Evolutionary conservation across 148 eudicot genomes (phyloP).

Genomic region (Euryodendron excelsum): DNA sequence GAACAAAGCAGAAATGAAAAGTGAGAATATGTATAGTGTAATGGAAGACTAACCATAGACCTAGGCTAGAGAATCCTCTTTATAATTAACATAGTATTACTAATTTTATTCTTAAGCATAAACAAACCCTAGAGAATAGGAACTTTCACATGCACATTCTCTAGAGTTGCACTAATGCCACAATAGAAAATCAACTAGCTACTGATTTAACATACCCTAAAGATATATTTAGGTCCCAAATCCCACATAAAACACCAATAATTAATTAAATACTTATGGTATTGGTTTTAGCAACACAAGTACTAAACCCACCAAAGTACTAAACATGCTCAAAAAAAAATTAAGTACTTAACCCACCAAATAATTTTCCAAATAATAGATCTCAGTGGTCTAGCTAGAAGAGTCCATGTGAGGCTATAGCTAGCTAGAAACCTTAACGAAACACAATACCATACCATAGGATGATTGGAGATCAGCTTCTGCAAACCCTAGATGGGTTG

Average conservation of each 20-base stretch:
- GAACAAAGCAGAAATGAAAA: slow-evolving; percentile 17
- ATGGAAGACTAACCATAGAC: background rate
- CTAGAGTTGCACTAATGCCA: background rate
- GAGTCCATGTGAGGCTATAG: background rate
- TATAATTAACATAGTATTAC: slow-evolving; percentile 4
- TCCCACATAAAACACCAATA: background rate
- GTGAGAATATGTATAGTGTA: background rate
- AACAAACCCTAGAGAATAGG: background rate
- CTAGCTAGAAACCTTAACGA: background rate
- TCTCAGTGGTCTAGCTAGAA: slow-evolving; percentile 1
- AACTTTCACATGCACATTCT: slow-evolving; percentile 14
- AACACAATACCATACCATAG: background rate
- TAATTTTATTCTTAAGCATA: slow-evolving; percentile 12
- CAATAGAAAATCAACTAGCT: background rate
- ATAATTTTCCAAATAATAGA: background rate
- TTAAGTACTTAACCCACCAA: background rate
- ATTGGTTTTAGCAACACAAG: slow-evolving; percentile 4
- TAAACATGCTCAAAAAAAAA: too few species aligned
- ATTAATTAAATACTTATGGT: background rate
- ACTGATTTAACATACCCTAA: background rate
- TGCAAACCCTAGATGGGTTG: slow-evolving; percentile 1
- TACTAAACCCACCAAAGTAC: background rate
- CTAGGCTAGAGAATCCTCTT: slow-evolving; percentile 19
- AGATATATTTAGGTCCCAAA: background rate
- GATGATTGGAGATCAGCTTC: background rate